Evolutionary conservation across 2,329 filamentous ascomycete genomes (phyloP), one percentile per base, ranked within the genome.

Genomic region (Coniochaeta ligniaria): DNA sequence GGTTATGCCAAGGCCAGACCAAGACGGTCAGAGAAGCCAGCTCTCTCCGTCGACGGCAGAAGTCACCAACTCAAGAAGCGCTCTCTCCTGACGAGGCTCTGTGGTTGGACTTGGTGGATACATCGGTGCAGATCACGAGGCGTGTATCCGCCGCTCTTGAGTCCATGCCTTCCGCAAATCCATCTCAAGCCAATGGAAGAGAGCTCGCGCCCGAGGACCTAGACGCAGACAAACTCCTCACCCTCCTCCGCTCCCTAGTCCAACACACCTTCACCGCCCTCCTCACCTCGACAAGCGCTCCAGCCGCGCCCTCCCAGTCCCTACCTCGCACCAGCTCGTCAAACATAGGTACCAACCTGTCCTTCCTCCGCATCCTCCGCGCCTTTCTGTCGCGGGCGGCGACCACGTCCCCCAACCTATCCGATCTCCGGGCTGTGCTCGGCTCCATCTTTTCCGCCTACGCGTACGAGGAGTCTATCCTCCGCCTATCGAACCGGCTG

Each of bases 361-460:
- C 91, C 1, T 99, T 99, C 73, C 82, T 99, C 12, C 90, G 90
- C 60, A 91, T 99, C 65, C 81, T 99, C 16, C 87, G 92, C 57
- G 90, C 91, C 6, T 99, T 99, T 72, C 84, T 99, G 33, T 86
- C 89, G 0, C 86, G 91, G 54, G 94, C 93, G 0, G 89, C 92
- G 0, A 83, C 85, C 26, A 87, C 88, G 20, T 96, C 92, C 0
- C 93, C 95, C 0, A 96, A 90, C 14, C 80, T 99, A 1, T 88
- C 91, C 1, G 92, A 98, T 70, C 82, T 99, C 3, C 89, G 95
- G 52, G 84, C 85, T 7, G 93, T 98, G 0, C 83, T 99, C 1
- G 80, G 86, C 1, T 95, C 93, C 14, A 94, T 99, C 60, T 98
- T 99, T 75, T 87, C 94, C 0, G 94, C 95, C 0, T 99, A 99